A percentile compares a stretch with the other conserved stretches of the same genome.
These are phyloP conservation scores for Penicillium steckii DNA, from an alignment of 495 filamentous ascomycete genomes.

Conservation along the genomic window DNA sequence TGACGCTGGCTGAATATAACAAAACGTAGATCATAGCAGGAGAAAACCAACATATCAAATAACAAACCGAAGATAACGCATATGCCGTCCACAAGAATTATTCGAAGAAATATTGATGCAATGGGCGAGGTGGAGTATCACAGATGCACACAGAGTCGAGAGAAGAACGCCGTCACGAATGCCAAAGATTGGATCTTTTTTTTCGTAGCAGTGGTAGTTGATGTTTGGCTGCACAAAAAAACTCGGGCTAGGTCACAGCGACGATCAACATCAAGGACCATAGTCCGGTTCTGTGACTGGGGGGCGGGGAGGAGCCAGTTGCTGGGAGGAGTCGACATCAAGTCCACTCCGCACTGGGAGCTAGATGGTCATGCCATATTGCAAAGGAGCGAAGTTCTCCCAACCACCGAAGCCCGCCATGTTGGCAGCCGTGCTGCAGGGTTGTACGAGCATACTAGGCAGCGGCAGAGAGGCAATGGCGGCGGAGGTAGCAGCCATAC, in stretches of 20 bases:
- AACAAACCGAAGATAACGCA: conserved; percentile 19
- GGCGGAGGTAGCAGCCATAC: conserved; percentile 60
- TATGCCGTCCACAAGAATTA: conserved; percentile 27
- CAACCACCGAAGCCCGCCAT: conserved; percentile 65
- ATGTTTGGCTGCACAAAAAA: background rate
- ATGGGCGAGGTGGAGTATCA: conserved; percentile 50
- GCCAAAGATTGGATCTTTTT: conserved; percentile 32
- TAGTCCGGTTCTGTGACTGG: conserved; percentile 10
- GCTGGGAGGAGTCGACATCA: conserved; percentile 13
- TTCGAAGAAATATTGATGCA: conserved; percentile 38
- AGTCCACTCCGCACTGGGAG: conserved; percentile 7
- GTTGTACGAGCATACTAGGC: conserved; percentile 83
- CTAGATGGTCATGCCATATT: conserved; percentile 60
- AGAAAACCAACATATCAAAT: conserved; percentile 22
- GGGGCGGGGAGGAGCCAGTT: conserved; percentile 8
- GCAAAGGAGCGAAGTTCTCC: conserved; percentile 56
- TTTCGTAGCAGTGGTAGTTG: background rate
- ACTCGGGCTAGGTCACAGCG: background rate
- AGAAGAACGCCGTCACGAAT: conserved; percentile 51
- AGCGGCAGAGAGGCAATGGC: conserved; percentile 73
- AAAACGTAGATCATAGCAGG: conserved; percentile 32
- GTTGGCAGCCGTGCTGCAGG: conserved; percentile 69
- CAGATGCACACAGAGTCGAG: conserved; percentile 39
- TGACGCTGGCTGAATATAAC: conserved; percentile 39
- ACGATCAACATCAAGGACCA: conserved; percentile 18